Evolutionary conservation across 352 stramenopile species (phyloP).

Genomic region (Lagenidium giganteum): DNA sequence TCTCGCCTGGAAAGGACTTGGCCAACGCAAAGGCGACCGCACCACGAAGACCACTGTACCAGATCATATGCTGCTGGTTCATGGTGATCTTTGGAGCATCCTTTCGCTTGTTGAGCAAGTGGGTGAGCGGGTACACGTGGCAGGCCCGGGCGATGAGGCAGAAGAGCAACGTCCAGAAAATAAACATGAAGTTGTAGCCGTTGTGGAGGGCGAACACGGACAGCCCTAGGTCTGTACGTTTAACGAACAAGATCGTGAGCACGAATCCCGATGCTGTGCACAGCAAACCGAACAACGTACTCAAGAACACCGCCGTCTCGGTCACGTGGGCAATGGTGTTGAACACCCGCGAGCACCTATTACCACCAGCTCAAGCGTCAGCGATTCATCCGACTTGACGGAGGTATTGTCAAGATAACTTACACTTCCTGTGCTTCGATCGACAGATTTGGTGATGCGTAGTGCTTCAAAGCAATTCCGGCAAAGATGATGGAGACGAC

Average conservation of each 20-base stretch:
- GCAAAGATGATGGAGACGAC: constrained; percentile 94
- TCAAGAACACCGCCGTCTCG: constrained; percentile 92
- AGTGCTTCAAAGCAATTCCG: constrained; percentile 89
- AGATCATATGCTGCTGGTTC: constrained; percentile 94
- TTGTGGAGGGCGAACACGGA: constrained; percentile 82
- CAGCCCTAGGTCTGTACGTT: constrained; percentile 78
- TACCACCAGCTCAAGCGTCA: neutral
- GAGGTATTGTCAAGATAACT: constrained; percentile 13
- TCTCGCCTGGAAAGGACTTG: constrained; percentile 86
- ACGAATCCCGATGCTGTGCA: neutral
- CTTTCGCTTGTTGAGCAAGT: constrained; percentile 60
- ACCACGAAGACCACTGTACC: constrained; percentile 91
- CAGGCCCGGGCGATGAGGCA: constrained; percentile 79
- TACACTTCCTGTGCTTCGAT: constrained; percentile 77
- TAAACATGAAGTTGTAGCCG: constrained; percentile 78
- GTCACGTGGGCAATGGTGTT: constrained; percentile 89
- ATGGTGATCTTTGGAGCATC: constrained; percentile 57
- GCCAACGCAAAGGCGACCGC: constrained; percentile 91
- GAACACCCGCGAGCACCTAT: constrained; percentile 83
- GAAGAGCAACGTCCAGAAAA: constrained; percentile 82
- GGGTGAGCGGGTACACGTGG: constrained; percentile 87
- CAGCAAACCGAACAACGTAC: constrained; percentile 25
- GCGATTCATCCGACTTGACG: neutral
- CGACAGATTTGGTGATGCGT: constrained; percentile 84
- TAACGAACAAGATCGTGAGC: neutral